Base-by-base conservation (phyloP, 305 asterid genomes). In the Fraxinus velutina region DNA sequence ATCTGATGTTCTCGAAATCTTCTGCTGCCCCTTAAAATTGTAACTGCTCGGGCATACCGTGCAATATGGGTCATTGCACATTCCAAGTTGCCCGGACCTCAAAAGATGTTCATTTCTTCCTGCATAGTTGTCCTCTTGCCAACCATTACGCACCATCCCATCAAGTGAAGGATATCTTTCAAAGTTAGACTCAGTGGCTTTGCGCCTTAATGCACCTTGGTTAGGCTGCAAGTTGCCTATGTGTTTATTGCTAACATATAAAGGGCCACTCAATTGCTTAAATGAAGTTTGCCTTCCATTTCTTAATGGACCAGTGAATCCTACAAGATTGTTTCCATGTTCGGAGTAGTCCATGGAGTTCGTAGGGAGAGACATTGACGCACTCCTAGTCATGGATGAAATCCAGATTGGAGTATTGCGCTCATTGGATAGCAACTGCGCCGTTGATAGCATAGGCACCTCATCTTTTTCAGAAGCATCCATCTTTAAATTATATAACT, bases 11-110 rank as follows among this genome's bases (percentile, higher is more conserved):
- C 88, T 84, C 36, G 84, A 79, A 37, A 86, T 87, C 84, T 84
- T 89, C 19, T 68, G 83, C 19, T 52, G 83, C 79, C 82, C 88
- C 75, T 86, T 87, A 44, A 79, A 84, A 75, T 79, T 68, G 85
- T 80, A 77, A 80, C 75, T 80, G 78, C 86, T 84, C 0, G 93
- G 93, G 72, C 93, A 90, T 21, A 89, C 88, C 22, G 92, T 90
- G 89, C 93, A 90, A 80, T 87, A 90, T 1, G 90, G 92, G 78
- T 89, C 92, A 19, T 84, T 88, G 83, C 93, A 90, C 91, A 88
- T 88, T 44, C 93, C 92, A 73, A 90, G 82, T 30, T 87, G 91
- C 73, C 92, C 92, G 3, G 93, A 90, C 80, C 62, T 87, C 85
- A 84, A 55, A 66, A 90, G 91, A 83, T 90, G 88, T 57, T 86